Evolutionary conservation across 192 early-diverging fungal genomes (phyloP), one percentile per base, ranked within the genome.

Genomic region (Umbelopsis sp.): DNA sequence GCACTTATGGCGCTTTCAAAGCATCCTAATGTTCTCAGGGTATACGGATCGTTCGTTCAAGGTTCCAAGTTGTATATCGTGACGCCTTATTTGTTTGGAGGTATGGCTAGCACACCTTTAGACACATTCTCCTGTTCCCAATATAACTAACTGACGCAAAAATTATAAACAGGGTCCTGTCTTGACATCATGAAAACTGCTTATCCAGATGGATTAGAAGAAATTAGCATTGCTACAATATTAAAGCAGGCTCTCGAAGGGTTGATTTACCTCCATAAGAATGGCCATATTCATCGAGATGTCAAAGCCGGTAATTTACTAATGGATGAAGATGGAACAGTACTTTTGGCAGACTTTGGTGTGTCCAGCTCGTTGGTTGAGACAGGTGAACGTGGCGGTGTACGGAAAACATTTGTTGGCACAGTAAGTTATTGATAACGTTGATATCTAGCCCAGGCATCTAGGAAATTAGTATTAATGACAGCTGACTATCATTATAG

Each of bases 161-260:
- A 31, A 24, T 10, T 67, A 56, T 36, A 31, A 32, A 45, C 50
- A 83, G 94, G 94, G 14, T 95, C 93, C 14, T 90, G 92, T 68
- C 84, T 95, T 4, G 93, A 96, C 73, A 94, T 96, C 68, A 95
- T 96, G 92, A 93, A 94, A 75, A 90, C 89, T n/a, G 86, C 87
- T 3, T 92, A 86, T 80, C 91, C 91, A 6, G 84, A 92, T 50
- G 94, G 94, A 2, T 86, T 96, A 65, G 94, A 96, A 21, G 94
- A 96, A 76, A 54, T 79, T 20, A 78, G 86, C 11, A 93, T 94
- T 66, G 92, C 90, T 12, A 90, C 91, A 17, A 94, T 96, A 65
- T 76, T 95, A 22, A 91, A 91, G 68, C 94, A 96, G 45, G 83
- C 88, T 0, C 68, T 91, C 36, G 85, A 91, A 62, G 90, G 88